phyloP scores from a whole-genome alignment of 495 filamentous ascomycete genomes.

The Podospora sp. region DNA sequence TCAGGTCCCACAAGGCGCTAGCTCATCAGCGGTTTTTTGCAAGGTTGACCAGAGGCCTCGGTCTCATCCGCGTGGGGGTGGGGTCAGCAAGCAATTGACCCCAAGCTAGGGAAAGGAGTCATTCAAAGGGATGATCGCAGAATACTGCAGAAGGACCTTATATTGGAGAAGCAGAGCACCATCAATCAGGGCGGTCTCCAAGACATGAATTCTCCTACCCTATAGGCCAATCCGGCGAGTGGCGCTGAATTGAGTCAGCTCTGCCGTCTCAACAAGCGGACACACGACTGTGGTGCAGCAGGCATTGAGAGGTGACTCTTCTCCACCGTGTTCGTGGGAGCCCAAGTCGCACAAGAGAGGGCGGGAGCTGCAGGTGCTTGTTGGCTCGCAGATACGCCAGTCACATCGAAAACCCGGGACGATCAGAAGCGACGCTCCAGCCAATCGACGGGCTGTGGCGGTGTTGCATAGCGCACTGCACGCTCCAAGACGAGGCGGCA shows the following conservation, averaged over 20 bases:
- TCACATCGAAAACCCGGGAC: not conserved
- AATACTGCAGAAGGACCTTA: not conserved
- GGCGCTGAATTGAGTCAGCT: not conserved
- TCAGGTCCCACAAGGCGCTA: not conserved
- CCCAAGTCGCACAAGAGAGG: not conserved
- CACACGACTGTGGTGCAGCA: not conserved
- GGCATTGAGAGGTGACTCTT: not conserved
- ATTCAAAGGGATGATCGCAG: not conserved
- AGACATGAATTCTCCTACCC: not conserved
- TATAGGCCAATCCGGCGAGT: not conserved
- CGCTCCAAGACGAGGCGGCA: not conserved
- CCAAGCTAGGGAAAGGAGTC: not conserved
- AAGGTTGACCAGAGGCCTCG: constrained; percentile 6
- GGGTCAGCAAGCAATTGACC: not conserved
- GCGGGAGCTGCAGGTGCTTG: not conserved
- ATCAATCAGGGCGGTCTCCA: not conserved
- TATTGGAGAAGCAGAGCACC: not conserved
- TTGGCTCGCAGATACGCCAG: not conserved
- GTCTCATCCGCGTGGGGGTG: not conserved
- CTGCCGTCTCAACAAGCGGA: too few species aligned
- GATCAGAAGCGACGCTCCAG: not conserved
- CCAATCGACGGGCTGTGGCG: constrained; percentile 1
- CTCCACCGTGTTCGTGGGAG: not conserved
- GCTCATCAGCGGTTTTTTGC: not conserved
- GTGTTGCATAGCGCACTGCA: constrained; percentile 5